These are phyloP conservation scores for Vanilla planifolia DNA, from an alignment of 106 monocot species.

Conservation along the genomic window DNA sequence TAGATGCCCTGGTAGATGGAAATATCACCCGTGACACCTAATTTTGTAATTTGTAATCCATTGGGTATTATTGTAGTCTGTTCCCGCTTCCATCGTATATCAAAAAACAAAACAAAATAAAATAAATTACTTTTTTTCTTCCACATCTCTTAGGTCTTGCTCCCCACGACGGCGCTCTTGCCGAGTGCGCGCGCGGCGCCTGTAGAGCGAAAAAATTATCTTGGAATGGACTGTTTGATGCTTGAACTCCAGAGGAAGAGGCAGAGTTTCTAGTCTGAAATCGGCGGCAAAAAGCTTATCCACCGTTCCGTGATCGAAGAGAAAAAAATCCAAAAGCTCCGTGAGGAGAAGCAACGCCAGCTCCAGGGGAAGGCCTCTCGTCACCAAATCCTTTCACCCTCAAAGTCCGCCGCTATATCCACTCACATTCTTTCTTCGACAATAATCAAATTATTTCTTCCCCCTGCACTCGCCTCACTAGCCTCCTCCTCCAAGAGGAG, in stretches of 20 bases:
- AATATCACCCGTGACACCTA: too few species aligned
- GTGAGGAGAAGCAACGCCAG: conserved; percentile 62
- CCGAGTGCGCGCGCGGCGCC: too few species aligned
- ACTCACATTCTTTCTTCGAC: conserved; percentile 14
- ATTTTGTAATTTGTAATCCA: too few species aligned
- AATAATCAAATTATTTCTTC: conserved; percentile 15
- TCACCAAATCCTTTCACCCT: not conserved
- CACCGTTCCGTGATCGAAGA: conserved; percentile 93
- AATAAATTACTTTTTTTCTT: too few species aligned
- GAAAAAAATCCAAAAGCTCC: conserved; percentile 71
- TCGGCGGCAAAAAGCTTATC: conserved; percentile 87
- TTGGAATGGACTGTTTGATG: conserved; percentile 84
- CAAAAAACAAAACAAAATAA: too few species aligned
- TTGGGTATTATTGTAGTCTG: too few species aligned
- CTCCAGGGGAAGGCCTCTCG: conserved; percentile 36
- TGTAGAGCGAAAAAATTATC: not conserved
- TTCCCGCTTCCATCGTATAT: too few species aligned
- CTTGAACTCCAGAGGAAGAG: conserved; percentile 72
- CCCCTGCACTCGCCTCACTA: conserved; percentile 24
- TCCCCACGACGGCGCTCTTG: too few species aligned
- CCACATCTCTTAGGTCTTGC: too few species aligned
- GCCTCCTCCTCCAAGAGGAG: conserved; percentile 22
- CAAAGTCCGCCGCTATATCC: conserved; percentile 16
- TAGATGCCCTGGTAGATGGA: too few species aligned
- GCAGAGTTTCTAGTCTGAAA: conserved; percentile 49